Base-by-base conservation (phyloP, 2,329 filamentous ascomycete species). In the Incumbomyces delicatus region DNA sequence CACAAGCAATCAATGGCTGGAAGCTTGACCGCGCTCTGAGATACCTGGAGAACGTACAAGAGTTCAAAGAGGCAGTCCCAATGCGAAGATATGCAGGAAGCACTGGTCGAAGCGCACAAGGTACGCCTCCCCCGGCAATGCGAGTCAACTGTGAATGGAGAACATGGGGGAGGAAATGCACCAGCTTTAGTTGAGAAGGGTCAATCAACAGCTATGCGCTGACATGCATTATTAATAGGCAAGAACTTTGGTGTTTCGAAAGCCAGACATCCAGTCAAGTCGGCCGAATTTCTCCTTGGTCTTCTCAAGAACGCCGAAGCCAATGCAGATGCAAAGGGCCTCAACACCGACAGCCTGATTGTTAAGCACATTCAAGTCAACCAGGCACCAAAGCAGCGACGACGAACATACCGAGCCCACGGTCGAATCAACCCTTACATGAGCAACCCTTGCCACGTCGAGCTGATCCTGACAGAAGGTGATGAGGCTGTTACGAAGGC, bases 311-410 rank as follows among this genome's bases (percentile, higher is more conserved):
- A 95, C 76, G 88, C 88, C 61, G 88, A 94, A 79, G 83, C 88
- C 76, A 95, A 95, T 74, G 88, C 88, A 70, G 89, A 95, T 65
- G 85, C 86, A 72, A 95, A 95, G 81, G 88, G 89, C 66, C 87
- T 95, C 66, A 88, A 98, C 76, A 96, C 89, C 68, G 83, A 83
- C 76, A 94, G 94, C 80, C 79, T 98, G 68, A 76, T 96, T 69
- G 86, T 98, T 77, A 95, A 95, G 87, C 94, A 95, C 85, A 98
- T 98, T 77, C 92, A 98, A 80, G 92, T 98, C 81, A 98, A 98
- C 87, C 92, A 98, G 81, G 94, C 92, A 63, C 92, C 92, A 66
- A 96, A 96, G 85, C 90, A 96, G 81, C 84, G 92, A 71, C 83
- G 92, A 77, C 85, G 92, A 73, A 98, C 92, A 69, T 98, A 98